Percentiles rank a stretch among this genome's conserved stretches.
Evolutionary conservation across 768 basidiomycete genomes (phyloP).

Genomic region (Leccinum broughii): DNA sequence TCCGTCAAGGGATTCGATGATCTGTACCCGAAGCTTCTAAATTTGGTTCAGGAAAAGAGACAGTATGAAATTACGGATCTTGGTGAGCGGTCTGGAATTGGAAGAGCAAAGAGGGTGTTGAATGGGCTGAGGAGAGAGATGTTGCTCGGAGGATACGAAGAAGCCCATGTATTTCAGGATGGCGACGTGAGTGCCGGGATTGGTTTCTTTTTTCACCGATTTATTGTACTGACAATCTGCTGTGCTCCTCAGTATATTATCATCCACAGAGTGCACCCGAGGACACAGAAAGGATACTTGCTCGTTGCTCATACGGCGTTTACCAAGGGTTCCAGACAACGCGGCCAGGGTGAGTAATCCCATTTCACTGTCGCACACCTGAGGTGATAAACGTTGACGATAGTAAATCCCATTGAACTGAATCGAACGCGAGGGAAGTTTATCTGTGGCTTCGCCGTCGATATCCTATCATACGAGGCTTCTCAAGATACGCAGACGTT

Average conservation of each 20-base stretch:
- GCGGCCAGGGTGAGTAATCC: conserved; percentile 67
- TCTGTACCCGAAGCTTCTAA: conserved; percentile 89
- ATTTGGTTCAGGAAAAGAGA: conserved; percentile 84
- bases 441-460: conserved; percentile 75
- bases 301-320: conserved; percentile 93
- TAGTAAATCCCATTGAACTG: conserved; percentile 85
- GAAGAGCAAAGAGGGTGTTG: conserved; percentile 64
- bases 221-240: conserved; percentile 3
- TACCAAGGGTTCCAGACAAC: conserved; percentile 74
- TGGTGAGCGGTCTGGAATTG: conserved; percentile 56
- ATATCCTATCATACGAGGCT: conserved; percentile 62
- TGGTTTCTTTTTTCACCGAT: neutral
- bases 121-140: conserved; percentile 92
- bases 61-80: conserved; percentile 70
- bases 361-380: neutral
- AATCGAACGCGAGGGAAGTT: conserved; percentile 77
- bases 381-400: neutral
- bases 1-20: conserved; percentile 98
- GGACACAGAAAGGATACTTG: conserved; percentile 88
- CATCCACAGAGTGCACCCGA: conserved; percentile 88
- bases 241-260: conserved; percentile 76
- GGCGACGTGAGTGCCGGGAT: conserved; percentile 67
- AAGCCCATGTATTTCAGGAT: conserved; percentile 97
- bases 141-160: conserved; percentile 80
- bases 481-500: conserved; percentile 52